These are phyloP conservation scores for Penicillium verhagenii DNA, from an alignment of 495 filamentous ascomycete genomes.

Conservation along the genomic window DNA sequence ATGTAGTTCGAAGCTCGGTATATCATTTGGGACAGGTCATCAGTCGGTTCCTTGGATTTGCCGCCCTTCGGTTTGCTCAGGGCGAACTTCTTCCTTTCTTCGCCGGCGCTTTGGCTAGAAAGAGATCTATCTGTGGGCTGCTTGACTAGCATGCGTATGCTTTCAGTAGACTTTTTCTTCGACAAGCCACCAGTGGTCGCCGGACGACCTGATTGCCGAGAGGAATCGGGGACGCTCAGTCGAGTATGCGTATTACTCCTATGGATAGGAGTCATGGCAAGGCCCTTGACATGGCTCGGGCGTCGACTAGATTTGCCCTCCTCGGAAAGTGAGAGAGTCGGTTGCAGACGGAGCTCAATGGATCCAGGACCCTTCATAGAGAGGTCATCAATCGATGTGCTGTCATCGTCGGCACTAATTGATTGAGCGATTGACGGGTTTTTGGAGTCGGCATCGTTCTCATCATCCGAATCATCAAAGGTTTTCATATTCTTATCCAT, in stretches of 20 bases:
- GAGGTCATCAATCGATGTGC: slow-evolving; percentile 36
- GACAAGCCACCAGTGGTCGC: slow-evolving; percentile 32
- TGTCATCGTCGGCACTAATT: slow-evolving; percentile 28
- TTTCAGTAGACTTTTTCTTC: slow-evolving; percentile 70
- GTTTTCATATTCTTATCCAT: slow-evolving; percentile 75
- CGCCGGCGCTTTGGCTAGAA: slow-evolving; percentile 48
- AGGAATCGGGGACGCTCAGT: slow-evolving; percentile 35
- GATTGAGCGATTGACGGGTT: slow-evolving; percentile 26
- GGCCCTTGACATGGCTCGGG: slow-evolving; percentile 43
- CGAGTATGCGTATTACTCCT: slow-evolving; percentile 43
- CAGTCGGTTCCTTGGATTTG: slow-evolving; percentile 61
- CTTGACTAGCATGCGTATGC: slow-evolving; percentile 53
- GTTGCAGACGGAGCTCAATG: slow-evolving; percentile 73
- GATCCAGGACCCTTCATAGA: slow-evolving; percentile 56
- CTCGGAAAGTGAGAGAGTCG: slow-evolving; percentile 67
- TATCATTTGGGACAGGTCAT: slow-evolving; percentile 98
- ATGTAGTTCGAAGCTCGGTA: slow-evolving; percentile 93
- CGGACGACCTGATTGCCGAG: slow-evolving; percentile 26
- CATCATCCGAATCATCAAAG: slow-evolving; percentile 54
- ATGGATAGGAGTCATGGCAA: slow-evolving; percentile 40
- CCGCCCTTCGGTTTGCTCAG: slow-evolving; percentile 50
- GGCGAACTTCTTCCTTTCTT: slow-evolving; percentile 58
- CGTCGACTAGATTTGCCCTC: slow-evolving; percentile 37
- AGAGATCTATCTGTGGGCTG: slow-evolving; percentile 46
- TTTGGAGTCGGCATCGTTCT: slow-evolving; percentile 37